A percentile compares a stretch with the other conserved stretches of the same genome.
phyloP scores from a whole-genome alignment of 2,329 filamentous ascomycete species.

The Penicillium paneum region DNA sequence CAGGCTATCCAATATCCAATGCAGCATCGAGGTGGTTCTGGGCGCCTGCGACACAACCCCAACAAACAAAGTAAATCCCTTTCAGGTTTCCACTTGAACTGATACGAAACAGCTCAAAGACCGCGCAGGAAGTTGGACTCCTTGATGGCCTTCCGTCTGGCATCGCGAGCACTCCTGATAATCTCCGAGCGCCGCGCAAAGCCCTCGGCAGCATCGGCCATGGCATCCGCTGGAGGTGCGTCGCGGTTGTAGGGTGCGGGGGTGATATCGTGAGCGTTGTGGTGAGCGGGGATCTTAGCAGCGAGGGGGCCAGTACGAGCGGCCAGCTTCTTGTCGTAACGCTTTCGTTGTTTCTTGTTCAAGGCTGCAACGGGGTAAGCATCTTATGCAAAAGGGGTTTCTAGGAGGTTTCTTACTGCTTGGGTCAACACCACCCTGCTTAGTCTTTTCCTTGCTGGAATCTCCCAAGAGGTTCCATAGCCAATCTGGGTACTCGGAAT shows the following conservation, averaged over 20 bases:
- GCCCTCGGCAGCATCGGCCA: conserved; percentile 37
- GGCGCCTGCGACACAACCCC: conserved; percentile 7
- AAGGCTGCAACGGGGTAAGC: conserved; percentile 34
- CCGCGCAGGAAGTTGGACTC: conserved; percentile 50
- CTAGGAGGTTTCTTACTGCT: conserved; percentile 34
- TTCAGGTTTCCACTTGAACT: conserved; percentile 4
- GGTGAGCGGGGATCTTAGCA: conserved; percentile 44
- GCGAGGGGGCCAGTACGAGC: conserved; percentile 40
- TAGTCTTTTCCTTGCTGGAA: conserved; percentile 31
- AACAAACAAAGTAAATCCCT: conserved; percentile 11
- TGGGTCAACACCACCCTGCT: conserved; percentile 39
- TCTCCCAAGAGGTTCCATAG: conserved; percentile 45
- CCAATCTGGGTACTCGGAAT: conserved; percentile 50
- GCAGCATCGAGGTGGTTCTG: conserved; percentile 7
- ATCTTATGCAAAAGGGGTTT: conserved; percentile 3
- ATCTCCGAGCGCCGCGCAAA: conserved; percentile 41
- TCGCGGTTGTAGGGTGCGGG: conserved; percentile 36
- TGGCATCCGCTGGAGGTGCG: conserved; percentile 19
- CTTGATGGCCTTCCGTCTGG: conserved; percentile 46
- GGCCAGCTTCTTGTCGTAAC: conserved; percentile 48
- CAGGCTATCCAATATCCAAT: conserved; percentile 15
- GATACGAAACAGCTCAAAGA: conserved; percentile 31
- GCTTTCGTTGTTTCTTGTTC: conserved; percentile 49
- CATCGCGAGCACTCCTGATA: conserved; percentile 44
- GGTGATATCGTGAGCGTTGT: conserved; percentile 46